Evolutionary conservation across 306 rosid species (phyloP).

Genomic region (Sindora glabra): DNA sequence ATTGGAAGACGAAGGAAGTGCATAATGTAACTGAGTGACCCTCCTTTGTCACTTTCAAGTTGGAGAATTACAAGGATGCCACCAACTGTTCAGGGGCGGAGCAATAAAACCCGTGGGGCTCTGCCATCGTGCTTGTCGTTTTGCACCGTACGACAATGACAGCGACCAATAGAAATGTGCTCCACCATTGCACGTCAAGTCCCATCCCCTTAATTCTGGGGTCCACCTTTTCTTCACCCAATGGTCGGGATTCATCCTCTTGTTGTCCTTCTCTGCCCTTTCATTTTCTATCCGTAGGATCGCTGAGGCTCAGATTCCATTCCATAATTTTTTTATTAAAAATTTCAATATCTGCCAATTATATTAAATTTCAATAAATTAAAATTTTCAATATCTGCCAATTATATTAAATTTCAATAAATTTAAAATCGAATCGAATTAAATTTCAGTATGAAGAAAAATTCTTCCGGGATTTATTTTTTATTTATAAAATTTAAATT

Average conservation of each 20-base stretch:
- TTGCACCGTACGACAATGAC: slow-evolving; percentile 25
- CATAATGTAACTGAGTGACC: not conserved
- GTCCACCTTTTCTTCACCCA: slow-evolving; percentile 6
- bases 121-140: slow-evolving; percentile 20
- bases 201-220: slow-evolving; percentile 25
- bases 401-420: too few species aligned
- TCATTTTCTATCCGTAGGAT: not conserved
- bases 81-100: not conserved
- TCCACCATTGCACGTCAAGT: slow-evolving; percentile 28
- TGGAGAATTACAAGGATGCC: not conserved
- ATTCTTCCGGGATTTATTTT: too few species aligned
- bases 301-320: not conserved
- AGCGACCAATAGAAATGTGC: slow-evolving; percentile 15
- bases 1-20: not conserved
- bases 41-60: not conserved
- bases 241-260: slow-evolving; percentile 14
- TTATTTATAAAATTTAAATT: too few species aligned
- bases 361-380: too few species aligned
- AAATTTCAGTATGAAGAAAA: too few species aligned
- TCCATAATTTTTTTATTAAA: too few species aligned
- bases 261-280: not conserved
- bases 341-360: too few species aligned
- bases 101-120: slow-evolving; percentile 16
- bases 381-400: too few species aligned
- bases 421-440: too few species aligned